phyloP scores from a whole-genome alignment of 2,329 filamentous ascomycete species.

The Aspergillus neotritici region DNA sequence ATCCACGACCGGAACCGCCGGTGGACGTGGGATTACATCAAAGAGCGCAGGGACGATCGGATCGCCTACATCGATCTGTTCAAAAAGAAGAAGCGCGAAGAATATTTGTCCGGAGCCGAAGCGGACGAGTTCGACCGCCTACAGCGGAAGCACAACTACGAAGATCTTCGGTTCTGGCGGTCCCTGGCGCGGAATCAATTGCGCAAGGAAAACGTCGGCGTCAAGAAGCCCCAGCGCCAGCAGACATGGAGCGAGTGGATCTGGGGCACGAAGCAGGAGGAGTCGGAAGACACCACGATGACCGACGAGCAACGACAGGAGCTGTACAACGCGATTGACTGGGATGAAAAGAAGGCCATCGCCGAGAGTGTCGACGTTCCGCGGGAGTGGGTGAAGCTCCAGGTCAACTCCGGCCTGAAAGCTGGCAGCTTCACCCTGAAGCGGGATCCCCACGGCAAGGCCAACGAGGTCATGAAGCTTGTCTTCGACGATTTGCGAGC shows the following conservation, averaged over 20 bases:
- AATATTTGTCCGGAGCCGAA: slow-evolving; percentile 63
- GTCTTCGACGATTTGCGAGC: slow-evolving; percentile 94
- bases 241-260: slow-evolving; percentile 90
- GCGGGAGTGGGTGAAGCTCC: slow-evolving; percentile 84
- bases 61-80: slow-evolving; percentile 86
- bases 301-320: slow-evolving; percentile 95
- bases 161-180: slow-evolving; percentile 95
- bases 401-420: slow-evolving; percentile 85
- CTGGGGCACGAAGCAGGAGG: slow-evolving; percentile 73
- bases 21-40: slow-evolving; percentile 96
- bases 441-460: slow-evolving; percentile 71
- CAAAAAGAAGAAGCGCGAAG: slow-evolving; percentile 82
- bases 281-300: slow-evolving; percentile 76
- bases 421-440: slow-evolving; percentile 95
- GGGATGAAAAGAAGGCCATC: slow-evolving; percentile 90
- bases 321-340: slow-evolving; percentile 95
- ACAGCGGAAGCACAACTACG: slow-evolving; percentile 84
- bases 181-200: slow-evolving; percentile 90
- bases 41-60: slow-evolving; percentile 84
- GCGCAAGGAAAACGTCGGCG: slow-evolving; percentile 86
- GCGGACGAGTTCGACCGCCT: slow-evolving; percentile 65
- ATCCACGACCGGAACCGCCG: slow-evolving; percentile 89
- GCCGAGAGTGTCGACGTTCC: slow-evolving; percentile 84
- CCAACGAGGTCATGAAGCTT: slow-evolving; percentile 76
- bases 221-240: slow-evolving; percentile 66